Conservation (phyloP, 805 yeast genomes). For the Isabelozyma heimii region DNA sequence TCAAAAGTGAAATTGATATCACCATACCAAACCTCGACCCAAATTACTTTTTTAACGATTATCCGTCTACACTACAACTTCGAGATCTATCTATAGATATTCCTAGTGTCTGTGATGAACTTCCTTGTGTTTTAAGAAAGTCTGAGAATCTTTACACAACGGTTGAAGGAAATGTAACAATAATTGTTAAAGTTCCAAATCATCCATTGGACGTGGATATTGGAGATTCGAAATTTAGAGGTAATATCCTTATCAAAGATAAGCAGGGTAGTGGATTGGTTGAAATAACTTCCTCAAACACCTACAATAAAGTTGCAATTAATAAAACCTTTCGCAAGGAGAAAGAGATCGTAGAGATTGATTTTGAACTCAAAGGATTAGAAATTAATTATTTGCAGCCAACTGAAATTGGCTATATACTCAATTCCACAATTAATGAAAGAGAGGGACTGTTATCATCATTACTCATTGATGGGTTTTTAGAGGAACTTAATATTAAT, state of each 20-base stretch:
- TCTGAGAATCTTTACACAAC: neutral
- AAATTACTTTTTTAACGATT: neutral
- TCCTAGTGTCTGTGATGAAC: neutral
- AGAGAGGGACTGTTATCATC: neutral
- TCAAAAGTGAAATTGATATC: slow-evolving; percentile 9
- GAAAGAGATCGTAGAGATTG: slow-evolving; percentile 2
- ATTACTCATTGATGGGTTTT: neutral
- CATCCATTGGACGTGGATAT: neutral
- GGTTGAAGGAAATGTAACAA: neutral
- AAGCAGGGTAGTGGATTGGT: neutral
- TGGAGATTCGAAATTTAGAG: neutral
- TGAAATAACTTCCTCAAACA: neutral
- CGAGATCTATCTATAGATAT: neutral
- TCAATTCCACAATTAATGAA: slow-evolving; percentile 9
- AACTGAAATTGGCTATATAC: slow-evolving; percentile 9
- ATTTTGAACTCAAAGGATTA: slow-evolving; percentile 4
- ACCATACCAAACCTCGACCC: slow-evolving; percentile 9
- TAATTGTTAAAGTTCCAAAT: neutral
- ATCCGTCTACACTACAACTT: neutral
- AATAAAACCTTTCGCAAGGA: neutral
- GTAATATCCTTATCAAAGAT: neutral
- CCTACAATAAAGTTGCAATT: neutral
- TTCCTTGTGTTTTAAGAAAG: neutral
- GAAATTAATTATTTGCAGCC: slow-evolving; percentile 10
- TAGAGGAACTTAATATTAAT: slow-evolving; percentile 6